phyloP scores from a whole-genome alignment of 352 stramenopile genomes.

The Pythium rishiriense region DNA sequence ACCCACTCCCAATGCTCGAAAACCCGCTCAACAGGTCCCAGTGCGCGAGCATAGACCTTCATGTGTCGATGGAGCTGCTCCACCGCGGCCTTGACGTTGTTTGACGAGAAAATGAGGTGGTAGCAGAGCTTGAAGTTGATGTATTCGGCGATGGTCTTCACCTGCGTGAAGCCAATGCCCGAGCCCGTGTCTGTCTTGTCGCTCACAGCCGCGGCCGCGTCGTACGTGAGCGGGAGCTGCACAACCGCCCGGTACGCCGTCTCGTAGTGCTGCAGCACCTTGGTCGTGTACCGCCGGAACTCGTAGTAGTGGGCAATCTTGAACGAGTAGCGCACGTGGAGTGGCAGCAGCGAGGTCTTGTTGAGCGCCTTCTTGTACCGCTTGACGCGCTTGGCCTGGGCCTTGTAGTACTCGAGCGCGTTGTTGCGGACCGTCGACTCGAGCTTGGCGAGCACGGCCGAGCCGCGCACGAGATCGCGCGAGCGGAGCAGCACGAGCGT shows the following conservation, averaged over 20 bases:
- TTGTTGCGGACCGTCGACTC: slow-evolving; percentile 72
- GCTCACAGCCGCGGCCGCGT: slow-evolving; percentile 28
- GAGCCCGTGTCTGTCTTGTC: slow-evolving; percentile 35
- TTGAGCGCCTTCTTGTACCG: slow-evolving; percentile 79
- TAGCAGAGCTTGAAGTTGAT: slow-evolving; percentile 90
- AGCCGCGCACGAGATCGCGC: slow-evolving; percentile 62
- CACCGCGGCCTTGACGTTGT: slow-evolving; percentile 82
- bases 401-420: slow-evolving; percentile 88
- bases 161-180: slow-evolving; percentile 50
- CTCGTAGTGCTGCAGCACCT: slow-evolving; percentile 86
- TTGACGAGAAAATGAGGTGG: slow-evolving; percentile 84
- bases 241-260: slow-evolving; percentile 70
- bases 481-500: slow-evolving; percentile 63
- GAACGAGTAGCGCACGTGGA: slow-evolving; percentile 81
- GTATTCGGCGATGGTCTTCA: slow-evolving; percentile 86
- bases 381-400: slow-evolving; percentile 87
- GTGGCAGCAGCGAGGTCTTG: slow-evolving; percentile 56
- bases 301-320: slow-evolving; percentile 91
- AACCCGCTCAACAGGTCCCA: slow-evolving; percentile 54
- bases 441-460: slow-evolving; percentile 66
- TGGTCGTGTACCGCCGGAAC: slow-evolving; percentile 84
- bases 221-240: slow-evolving; percentile 47
- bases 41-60: slow-evolving; percentile 51
- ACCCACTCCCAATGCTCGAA: slow-evolving; percentile 89
- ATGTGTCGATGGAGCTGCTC: slow-evolving; percentile 86